Evolutionary conservation across 768 basidiomycete species (phyloP).

Genomic region (Collybia mongolica): DNA sequence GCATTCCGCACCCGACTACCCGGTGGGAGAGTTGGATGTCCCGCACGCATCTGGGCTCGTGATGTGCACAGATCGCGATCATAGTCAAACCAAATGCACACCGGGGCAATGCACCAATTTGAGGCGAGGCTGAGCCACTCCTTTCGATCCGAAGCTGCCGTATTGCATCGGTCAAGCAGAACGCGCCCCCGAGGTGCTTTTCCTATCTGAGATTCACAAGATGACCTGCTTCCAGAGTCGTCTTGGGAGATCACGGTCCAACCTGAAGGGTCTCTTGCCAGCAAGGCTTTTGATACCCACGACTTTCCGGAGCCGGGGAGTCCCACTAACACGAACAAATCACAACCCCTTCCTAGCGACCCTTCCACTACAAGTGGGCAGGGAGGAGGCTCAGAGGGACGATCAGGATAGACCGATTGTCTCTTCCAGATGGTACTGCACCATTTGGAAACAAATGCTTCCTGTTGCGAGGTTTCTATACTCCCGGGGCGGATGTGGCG

Average conservation of each 20-base stretch:
- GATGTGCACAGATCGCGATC: slow-evolving; percentile 44
- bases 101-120: slow-evolving; percentile 42
- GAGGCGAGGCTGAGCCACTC: slow-evolving; percentile 49
- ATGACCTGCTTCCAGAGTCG: slow-evolving; percentile 46
- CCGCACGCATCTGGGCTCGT: slow-evolving; percentile 53
- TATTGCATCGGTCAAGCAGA: slow-evolving; percentile 60
- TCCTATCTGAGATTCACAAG: slow-evolving; percentile 53
- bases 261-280: slow-evolving; percentile 38
- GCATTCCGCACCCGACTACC: slow-evolving; percentile 55
- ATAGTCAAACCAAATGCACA: slow-evolving; percentile 60
- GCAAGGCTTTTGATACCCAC: slow-evolving; percentile 47
- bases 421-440: slow-evolving; percentile 60
- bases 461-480: slow-evolving; percentile 56
- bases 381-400: slow-evolving; percentile 49
- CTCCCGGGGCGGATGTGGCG: slow-evolving; percentile 55
- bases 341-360: slow-evolving; percentile 26
- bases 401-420: slow-evolving; percentile 46
- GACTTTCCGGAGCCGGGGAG: slow-evolving; percentile 64
- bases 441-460: slow-evolving; percentile 57
- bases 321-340: slow-evolving; percentile 57
- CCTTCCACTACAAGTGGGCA: slow-evolving; percentile 46
- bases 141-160: slow-evolving; percentile 43
- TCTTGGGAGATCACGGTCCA: slow-evolving; percentile 58
- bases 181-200: slow-evolving; percentile 34
- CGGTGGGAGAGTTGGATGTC: slow-evolving; percentile 60